These are phyloP conservation scores for Ogataea trehaloabstinens DNA, from an alignment of 805 yeast species.

Conservation along the genomic window DNA sequence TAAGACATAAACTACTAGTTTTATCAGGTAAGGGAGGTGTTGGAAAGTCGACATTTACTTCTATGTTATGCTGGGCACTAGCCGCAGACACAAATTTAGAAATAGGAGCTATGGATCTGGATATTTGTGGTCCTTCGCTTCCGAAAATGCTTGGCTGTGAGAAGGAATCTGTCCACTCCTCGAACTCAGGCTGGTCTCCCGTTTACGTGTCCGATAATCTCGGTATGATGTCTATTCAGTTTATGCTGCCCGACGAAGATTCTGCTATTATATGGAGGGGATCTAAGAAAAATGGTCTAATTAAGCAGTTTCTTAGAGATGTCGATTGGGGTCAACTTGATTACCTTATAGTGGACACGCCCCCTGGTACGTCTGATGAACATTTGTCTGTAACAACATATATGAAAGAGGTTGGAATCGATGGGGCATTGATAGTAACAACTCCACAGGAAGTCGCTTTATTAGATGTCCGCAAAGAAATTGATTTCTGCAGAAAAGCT, in stretches of 20 bases:
- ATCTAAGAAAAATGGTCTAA: constrained; percentile 88
- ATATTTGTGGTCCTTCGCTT: constrained; percentile 96
- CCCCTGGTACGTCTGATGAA: constrained; percentile 98
- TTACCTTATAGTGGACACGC: constrained; percentile 89
- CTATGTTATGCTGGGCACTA: constrained; percentile 95
- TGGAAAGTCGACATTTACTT: constrained; percentile 93
- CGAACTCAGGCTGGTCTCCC: constrained; percentile 94
- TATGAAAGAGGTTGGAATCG: constrained; percentile 85
- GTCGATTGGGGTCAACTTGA: constrained; percentile 94
- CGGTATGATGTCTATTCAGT: constrained; percentile 94
- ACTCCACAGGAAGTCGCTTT: constrained; percentile 98
- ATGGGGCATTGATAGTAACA: constrained; percentile 92
- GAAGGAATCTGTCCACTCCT: constrained; percentile 81
- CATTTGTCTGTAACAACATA: constrained; percentile 88
- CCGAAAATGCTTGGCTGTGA: constrained; percentile 93
- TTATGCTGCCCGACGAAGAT: constrained; percentile 89
- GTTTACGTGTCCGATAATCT: constrained; percentile 93
- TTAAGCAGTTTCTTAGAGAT: constrained; percentile 89
- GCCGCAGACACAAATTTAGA: constrained; percentile 80
- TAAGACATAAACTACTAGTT: constrained; percentile 76
- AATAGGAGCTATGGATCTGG: constrained; percentile 95
- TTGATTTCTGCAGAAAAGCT: constrained; percentile 92
- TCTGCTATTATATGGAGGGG: constrained; percentile 98
- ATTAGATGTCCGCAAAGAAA: constrained; percentile 92
- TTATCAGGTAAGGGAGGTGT: constrained; percentile 92